Base-by-base conservation (phyloP, 2,329 filamentous ascomycete species). In the Chaetomium sp. region DNA sequence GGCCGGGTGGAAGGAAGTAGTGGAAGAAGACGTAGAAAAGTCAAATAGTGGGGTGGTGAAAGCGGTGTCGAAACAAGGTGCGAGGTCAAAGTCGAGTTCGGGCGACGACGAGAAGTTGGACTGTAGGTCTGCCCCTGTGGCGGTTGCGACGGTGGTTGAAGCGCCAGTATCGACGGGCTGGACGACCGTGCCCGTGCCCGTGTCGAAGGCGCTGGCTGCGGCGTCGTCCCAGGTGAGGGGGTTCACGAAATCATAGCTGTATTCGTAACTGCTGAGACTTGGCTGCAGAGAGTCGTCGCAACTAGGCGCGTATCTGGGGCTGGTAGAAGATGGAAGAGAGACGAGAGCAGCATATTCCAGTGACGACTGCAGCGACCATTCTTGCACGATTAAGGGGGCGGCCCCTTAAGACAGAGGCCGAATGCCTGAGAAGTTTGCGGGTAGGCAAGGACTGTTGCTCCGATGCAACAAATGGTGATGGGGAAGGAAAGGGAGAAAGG, bases 331-430 rank as follows among this genome's bases (percentile, higher is more conserved):
- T 34, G 52, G 43, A 14, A 49, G 54, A 47, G 56, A 54, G 49
- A 33, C 62, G 62, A 47, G 52, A 33, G 59, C 58, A 58, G 50
- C 60, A 54, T 35, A 59, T 59, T 60, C 53, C 58, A 53, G 65
- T 52, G 41, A 53, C 51, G 55, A 55, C 56, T 59, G 64, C 57
- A 47, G 60, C 60, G 53, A 12, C 65, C 66, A 68, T 69, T 65
- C 61, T 66, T 66, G 64, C 65, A 68, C 59, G 54, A 55, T 66
- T 58, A 37, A 11, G 32, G 7, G 60, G 32, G 59, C 65, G 67
- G 65, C 67, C 65, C 67, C 58, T 46, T 48, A 46, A 48, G 45
- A 32, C 41, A 56, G 67, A 69, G 67, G 67, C 66, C 67, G 61
- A 57, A 46, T 40, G 57, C 49, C 43, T 53, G 38, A 52, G 33